Evolutionary conservation across 441 rosid species (phyloP).

Genomic region (Dalechampia spathulata): DNA sequence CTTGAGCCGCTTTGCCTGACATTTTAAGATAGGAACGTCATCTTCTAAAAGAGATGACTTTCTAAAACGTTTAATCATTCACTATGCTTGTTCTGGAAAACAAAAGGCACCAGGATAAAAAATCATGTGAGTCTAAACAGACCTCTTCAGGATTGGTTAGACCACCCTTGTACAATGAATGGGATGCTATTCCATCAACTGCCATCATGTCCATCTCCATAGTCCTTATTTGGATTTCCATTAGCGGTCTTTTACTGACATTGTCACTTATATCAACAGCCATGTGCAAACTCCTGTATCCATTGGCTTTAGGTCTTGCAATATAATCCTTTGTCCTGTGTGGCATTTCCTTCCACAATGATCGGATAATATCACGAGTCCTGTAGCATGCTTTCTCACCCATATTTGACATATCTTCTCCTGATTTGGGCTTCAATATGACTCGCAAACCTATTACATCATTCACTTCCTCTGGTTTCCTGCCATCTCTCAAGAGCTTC

Average conservation of each 20-base stretch:
- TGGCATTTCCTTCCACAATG: conserved; percentile 81
- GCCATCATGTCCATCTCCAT: conserved; percentile 78
- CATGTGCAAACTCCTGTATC: conserved; percentile 90
- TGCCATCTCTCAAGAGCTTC: conserved; percentile 80
- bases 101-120: no score
- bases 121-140: no score
- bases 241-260: conserved; percentile 53
- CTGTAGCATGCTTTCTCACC: conserved; percentile 76
- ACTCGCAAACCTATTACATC: conserved; percentile 84
- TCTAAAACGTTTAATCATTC: no score
- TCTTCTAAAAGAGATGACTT: background rate
- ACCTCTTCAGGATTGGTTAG: conserved; percentile 92
- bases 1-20: conserved; percentile 78
- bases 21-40: conserved; percentile 10
- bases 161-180: conserved; percentile 84
- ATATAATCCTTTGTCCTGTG: conserved; percentile 85
- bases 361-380: conserved; percentile 48
- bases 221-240: conserved; percentile 95
- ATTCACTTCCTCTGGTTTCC: conserved; percentile 82
- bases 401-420: conserved; percentile 21
- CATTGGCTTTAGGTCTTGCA: conserved; percentile 72
- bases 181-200: conserved; percentile 82
- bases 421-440: conserved; percentile 50
- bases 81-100: no score
- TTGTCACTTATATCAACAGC: conserved; percentile 80